These are phyloP conservation scores for Firmiana major DNA, from an alignment of 345 rosid genomes.

Conservation along the genomic window DNA sequence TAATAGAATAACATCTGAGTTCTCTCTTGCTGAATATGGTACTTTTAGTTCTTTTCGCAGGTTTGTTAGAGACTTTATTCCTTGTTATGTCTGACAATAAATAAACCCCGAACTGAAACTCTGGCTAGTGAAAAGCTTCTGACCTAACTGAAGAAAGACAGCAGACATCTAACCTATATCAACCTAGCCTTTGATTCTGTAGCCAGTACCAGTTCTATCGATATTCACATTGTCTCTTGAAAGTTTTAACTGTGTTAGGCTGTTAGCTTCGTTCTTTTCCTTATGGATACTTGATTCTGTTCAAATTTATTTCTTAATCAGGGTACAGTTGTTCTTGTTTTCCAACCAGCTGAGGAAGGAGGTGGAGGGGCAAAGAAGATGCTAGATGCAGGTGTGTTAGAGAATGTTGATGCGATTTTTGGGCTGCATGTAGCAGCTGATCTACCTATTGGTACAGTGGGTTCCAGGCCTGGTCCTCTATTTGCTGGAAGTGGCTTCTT, in stretches of 20 bases:
- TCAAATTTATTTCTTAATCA: slow-evolving; percentile 17
- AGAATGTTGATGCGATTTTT: slow-evolving; percentile 68
- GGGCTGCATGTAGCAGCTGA: slow-evolving; percentile 52
- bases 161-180: neutral
- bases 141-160: neutral
- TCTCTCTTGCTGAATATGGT: neutral
- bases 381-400: slow-evolving; percentile 63
- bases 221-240: neutral
- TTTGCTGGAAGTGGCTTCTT: slow-evolving; percentile 81
- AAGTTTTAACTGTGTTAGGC: neutral
- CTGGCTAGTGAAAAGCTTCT: neutral
- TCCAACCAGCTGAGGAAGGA: slow-evolving; percentile 98
- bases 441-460: slow-evolving; percentile 48
- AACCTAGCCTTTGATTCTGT: neutral
- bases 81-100: neutral
- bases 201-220: neutral
- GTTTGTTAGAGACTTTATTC: neutral
- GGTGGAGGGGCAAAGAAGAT: slow-evolving; percentile 74
- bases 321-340: slow-evolving; percentile 85
- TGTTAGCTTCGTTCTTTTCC: neutral
- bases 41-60: neutral
- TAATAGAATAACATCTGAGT: neutral
- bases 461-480: slow-evolving; percentile 51
- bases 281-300: slow-evolving; percentile 4
- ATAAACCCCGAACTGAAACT: neutral